Evolutionary conservation across 176 grass and related monocot species (phyloP), one percentile per base, ranked within the genome.

Genomic region (Ampelocalamus luodianensis): DNA sequence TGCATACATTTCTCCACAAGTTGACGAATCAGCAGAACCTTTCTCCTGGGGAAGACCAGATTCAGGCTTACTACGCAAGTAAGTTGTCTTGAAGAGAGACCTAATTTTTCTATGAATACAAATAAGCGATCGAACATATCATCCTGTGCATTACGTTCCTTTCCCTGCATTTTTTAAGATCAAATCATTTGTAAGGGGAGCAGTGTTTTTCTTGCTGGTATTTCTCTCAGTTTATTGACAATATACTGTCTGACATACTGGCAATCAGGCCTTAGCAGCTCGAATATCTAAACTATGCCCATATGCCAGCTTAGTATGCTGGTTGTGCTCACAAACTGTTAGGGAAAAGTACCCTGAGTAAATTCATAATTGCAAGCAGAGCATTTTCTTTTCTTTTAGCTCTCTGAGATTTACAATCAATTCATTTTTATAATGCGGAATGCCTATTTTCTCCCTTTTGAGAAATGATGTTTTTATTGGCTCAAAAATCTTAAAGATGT

Each of bases 11-110:
- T 89, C 83, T 50, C 96, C 96, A 44, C 89, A 98, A 87, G 80
- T 98, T 87, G 96, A 98, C 55, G 86, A 95, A 71, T 98, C 96
- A 74, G 92, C 85, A 48, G 89, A 98, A 27, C 84, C 38, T 53
- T 98, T 93, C 84, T 89, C 89, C 60, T 98, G 96, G 96, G 93
- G 96, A 87, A 95, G 92, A 79, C 96, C 93, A 83, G 89, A 98
- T 91, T 90, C 93, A 64, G 80, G 72, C 87, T 87, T 98, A 65
- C 87, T 98, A 79, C 91, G 89, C 75, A 98, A 85, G 91, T 93
- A 98, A 85, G 91, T 93, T 93, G 66, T 82, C 68, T 73, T 81
- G 46, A 65, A 80, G 49, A 71, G 38, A 54, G 38, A 86, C 10
- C 44, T 24, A 64, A 15, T 46, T 78, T 71, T 61, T n/a, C 17